Base-by-base conservation (phyloP, 2,329 filamentous ascomycete species). In the Clarireedia hainanense region DNA sequence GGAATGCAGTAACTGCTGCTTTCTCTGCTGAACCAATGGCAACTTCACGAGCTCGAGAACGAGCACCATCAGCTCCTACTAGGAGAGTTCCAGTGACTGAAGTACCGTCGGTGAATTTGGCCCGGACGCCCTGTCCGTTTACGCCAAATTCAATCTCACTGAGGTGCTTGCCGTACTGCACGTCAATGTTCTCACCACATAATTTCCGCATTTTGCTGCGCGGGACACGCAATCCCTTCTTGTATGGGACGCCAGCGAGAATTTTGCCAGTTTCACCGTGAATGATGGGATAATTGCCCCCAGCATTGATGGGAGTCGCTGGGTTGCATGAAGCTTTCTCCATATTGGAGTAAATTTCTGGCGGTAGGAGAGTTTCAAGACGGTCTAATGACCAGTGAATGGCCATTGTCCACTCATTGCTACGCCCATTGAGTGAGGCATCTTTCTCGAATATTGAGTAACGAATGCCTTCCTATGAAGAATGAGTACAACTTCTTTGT, bases 31-130 rank as follows among this genome's bases (percentile, higher is more conserved):
- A 30, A 15, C 46, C 46, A 10, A 48, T n/a, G 2, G 30, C 24
- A 48, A 30, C 14, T 34, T 30, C 46, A 6, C 46, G 23, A 30
- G 46, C 30, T 15, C 14, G 20, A 15, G 46, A 48, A 17, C 30
- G 46, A 30, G 46, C 23, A 17, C 46, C 46, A 17, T 48, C 46
- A 3, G 46, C 46, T 14, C 46, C 46, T 4, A 48, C 30, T 27
- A 48, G 23, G n/a, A 48, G 20, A 26, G 24, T 48, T 12, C 46
- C 46, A 5, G 20, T 30, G 10, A 77, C 69, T 2, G 67, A 57
- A 43, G 23, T 74, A 57, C 6, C 69, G 63, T 74, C 77, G 58
- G 79, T 77, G 63, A 79, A 78, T 34, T 34, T 70, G 68, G 7
- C 69, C 69, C 14, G 57, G 20, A 48, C 23, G 30, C 23, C 30